phyloP scores from a whole-genome alignment of 441 rosid species.

The Populus hybrid region DNA sequence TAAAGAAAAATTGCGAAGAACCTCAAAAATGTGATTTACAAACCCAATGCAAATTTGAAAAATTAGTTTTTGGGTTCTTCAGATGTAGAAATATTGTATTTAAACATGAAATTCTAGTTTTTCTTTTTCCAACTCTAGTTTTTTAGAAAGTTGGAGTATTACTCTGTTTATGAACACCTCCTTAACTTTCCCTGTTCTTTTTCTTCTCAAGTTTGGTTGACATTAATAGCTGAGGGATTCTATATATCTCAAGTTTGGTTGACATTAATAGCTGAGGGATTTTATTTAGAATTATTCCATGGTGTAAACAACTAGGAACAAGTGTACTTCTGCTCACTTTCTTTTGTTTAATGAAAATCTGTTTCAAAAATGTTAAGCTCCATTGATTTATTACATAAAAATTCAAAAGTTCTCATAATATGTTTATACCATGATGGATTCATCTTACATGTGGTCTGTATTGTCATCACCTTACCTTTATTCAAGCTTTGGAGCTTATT shows the following conservation, averaged over 20 bases:
- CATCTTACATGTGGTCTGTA: background rate
- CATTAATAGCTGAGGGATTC: background rate
- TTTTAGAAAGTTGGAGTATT: background rate
- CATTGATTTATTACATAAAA: background rate
- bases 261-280: background rate
- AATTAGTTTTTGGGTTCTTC: background rate
- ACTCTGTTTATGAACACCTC: background rate
- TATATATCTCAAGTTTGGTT: background rate
- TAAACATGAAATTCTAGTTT: background rate
- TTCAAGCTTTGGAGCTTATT: constrained; percentile 18
- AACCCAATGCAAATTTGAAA: background rate
- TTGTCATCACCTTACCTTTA: constrained; percentile 17
- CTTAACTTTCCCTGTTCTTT: background rate
- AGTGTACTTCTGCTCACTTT: background rate
- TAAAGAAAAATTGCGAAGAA: background rate
- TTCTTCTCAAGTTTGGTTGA: background rate
- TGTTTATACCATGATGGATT: background rate
- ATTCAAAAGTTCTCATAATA: background rate
- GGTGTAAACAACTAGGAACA: background rate
- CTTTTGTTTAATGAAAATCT: background rate
- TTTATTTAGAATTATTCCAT: background rate
- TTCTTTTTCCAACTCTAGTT: background rate
- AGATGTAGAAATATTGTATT: background rate
- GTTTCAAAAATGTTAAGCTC: background rate
- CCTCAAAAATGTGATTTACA: background rate